A percentile compares a stretch with the other conserved stretches of the same genome.
These are phyloP conservation scores for Saccharomycopsis selenospora DNA, from an alignment of 805 yeast species.

Conservation along the genomic window DNA sequence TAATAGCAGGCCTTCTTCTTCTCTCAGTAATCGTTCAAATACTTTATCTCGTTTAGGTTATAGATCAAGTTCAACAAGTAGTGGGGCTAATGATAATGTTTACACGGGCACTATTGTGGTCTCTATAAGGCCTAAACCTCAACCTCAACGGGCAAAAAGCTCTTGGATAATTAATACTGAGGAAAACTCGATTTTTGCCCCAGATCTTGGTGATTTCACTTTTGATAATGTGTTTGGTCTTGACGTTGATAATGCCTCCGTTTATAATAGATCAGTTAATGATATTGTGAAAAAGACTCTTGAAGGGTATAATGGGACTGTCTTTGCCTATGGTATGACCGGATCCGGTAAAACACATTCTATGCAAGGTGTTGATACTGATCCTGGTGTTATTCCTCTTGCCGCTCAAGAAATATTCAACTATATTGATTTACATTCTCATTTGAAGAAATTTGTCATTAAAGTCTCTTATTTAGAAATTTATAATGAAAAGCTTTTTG, in stretches of 20 bases:
- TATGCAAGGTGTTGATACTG: constrained; percentile 62
- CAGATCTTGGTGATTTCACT: constrained; percentile 54
- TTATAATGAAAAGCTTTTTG: constrained; percentile 81
- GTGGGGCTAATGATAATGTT: constrained; percentile 22
- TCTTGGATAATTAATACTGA: constrained; percentile 28
- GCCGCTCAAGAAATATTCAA: constrained; percentile 57
- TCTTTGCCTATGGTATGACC: constrained; percentile 93
- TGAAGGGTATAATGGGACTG: constrained; percentile 79
- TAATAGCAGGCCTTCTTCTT: constrained; percentile 22
- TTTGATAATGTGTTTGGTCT: constrained; percentile 78
- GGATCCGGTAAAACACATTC: constrained; percentile 89
- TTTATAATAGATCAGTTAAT: constrained; percentile 51
- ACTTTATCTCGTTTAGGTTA: constrained; percentile 12
- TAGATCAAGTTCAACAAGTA: constrained; percentile 2
- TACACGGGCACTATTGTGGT: constrained; percentile 72
- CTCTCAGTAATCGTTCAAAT: constrained; percentile 10
- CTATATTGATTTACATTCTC: constrained; percentile 29
- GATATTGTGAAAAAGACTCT: constrained; percentile 47
- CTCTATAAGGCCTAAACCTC: constrained; percentile 71
- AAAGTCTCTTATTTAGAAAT: constrained; percentile 74
- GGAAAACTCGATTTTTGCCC: constrained; percentile 31
- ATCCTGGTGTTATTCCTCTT: constrained; percentile 66
- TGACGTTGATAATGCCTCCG: constrained; percentile 42
- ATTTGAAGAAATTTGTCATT: constrained; percentile 36
- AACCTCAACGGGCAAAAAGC: constrained; percentile 19